A percentile compares a stretch with the other conserved stretches of the same genome.
Evolutionary conservation across 495 filamentous ascomycete species (phyloP).

Genomic region (Neurospora tetrasperma): DNA sequence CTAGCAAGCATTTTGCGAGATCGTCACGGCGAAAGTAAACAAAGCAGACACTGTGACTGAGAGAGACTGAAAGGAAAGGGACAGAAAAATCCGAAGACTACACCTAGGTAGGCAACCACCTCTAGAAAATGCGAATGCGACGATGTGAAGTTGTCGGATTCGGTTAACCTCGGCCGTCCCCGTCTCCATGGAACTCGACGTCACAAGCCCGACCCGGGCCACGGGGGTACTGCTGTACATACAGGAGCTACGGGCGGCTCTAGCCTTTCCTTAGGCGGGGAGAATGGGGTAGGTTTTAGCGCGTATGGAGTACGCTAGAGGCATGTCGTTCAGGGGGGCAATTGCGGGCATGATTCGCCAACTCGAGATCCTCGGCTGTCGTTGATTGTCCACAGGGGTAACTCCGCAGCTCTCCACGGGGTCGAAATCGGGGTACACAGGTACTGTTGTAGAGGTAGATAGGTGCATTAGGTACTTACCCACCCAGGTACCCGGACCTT

Average conservation of each 20-base stretch:
- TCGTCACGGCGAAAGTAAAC: background rate
- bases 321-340: background rate
- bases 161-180: constrained; percentile 34
- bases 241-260: background rate
- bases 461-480: no score
- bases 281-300: background rate
- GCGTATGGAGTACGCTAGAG: background rate
- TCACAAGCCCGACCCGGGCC: background rate
- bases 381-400: no score
- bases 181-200: background rate
- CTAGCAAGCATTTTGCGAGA: background rate
- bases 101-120: no score
- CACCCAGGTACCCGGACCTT: no score
- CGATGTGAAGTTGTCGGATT: constrained; percentile 2
- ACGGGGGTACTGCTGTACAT: background rate
- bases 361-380: no score
- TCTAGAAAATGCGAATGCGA: background rate
- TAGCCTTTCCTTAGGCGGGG: background rate
- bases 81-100: background rate
- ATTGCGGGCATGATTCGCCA: background rate
- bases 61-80: background rate
- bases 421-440: background rate
- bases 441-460: no score
- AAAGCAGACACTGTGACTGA: background rate
- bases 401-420: background rate